A percentile compares a stretch with the other conserved stretches of the same genome.
Conservation (phyloP, 2,329 filamentous ascomycete species). For the Camillea tinctor region DNA sequence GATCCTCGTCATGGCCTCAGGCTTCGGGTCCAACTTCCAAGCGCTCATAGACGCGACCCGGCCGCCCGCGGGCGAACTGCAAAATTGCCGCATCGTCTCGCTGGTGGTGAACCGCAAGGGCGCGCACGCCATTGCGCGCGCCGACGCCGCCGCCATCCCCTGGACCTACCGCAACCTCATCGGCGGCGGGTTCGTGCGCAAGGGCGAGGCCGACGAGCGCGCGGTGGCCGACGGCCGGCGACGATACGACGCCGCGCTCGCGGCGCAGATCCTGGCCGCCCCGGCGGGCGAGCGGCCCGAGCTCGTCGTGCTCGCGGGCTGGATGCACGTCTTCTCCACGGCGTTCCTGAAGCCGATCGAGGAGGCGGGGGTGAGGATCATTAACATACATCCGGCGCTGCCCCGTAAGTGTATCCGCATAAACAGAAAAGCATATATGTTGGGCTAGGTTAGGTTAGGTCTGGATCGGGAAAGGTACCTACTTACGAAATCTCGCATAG, state of each 20-base stretch:
- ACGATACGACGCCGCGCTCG: constrained; percentile 64
- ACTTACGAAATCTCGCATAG: constrained; percentile 34
- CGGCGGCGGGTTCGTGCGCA: constrained; percentile 48
- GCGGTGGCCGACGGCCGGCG: constrained; percentile 43
- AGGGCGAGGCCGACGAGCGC: constrained; percentile 42
- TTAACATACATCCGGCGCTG: constrained; percentile 67
- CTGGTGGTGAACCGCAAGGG: constrained; percentile 9
- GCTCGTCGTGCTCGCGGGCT: constrained; percentile 64
- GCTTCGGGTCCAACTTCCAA: constrained; percentile 65
- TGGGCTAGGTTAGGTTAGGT: background rate
- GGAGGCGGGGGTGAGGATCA: constrained; percentile 51
- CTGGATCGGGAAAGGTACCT: background rate
- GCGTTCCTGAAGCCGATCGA: constrained; percentile 57
- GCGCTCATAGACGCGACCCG: constrained; percentile 45
- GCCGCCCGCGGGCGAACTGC: constrained; percentile 8
- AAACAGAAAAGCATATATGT: background rate
- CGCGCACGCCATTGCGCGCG: constrained; percentile 5
- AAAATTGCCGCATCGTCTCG: constrained; percentile 8
- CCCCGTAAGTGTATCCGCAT: constrained; percentile 54
- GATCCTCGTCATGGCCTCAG: constrained; percentile 52
- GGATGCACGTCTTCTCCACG: constrained; percentile 65
- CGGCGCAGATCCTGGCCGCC: constrained; percentile 52
- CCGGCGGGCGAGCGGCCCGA: constrained; percentile 47
- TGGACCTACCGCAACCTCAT: constrained; percentile 64
- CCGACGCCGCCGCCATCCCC: constrained; percentile 43